Evolutionary conservation across 1,139 yeast species (phyloP), one percentile per base, ranked within the genome.

Genomic region (Yamadazyma sp.): DNA sequence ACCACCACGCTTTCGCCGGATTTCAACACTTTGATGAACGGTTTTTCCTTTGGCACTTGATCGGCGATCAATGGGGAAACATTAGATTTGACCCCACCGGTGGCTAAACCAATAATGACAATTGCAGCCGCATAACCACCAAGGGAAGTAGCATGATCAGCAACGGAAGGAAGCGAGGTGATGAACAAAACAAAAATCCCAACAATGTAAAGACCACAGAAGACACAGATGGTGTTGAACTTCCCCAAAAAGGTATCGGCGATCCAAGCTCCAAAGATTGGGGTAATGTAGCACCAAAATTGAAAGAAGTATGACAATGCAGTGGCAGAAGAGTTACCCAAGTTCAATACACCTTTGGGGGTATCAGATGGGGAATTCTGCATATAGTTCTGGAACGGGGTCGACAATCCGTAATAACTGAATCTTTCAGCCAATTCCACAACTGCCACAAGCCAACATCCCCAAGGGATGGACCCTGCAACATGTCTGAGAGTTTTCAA

Each of bases 391-490:
- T 81, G 84, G 66, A 86, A 80, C 16, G 88, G 84, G 45, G 87
- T 84, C 36, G 83, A 73, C 43, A 85, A 69, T 55, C 95, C 94
- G 54, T 86, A 87, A 69, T 81, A 87, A n/a, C 92, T 75, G 59
- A 87, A 87, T 53, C 95, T 77, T 62, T 87, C 95, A 31, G 91
- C 80, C 48, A 87, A 77, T 61, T 87, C 95, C 31, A 87, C 87
- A 37, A 85, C 48, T 26, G 92, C 89, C 38, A 87, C 86, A 43
- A 83, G 70, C 81, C 86, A 87, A 50, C 87, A 81, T 35, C 69
- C 56, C 20, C 59, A 32, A 20, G 77, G 77, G 40, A 71, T 68
- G 16, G 43, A 46, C 40, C 66, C 75, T 15, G 71, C 54, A 22
- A 71, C 69, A 48, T 69, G 75, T 55, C 73, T 61, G 46, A 71